phyloP scores from a whole-genome alignment of 495 filamentous ascomycete genomes.

The Podospora anserina region DNA sequence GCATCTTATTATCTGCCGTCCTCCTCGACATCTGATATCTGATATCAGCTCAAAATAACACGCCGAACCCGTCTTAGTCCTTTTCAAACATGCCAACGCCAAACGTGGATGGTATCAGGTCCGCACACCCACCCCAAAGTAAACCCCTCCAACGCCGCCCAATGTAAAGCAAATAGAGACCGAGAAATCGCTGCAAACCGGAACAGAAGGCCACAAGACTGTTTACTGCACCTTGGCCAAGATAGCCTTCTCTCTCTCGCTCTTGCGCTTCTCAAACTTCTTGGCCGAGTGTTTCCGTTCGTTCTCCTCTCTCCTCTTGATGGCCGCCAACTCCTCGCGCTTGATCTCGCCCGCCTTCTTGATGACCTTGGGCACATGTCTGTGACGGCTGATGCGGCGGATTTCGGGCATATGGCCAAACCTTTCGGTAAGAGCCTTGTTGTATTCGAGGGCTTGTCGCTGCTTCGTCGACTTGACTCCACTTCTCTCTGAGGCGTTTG shows the following conservation, averaged over 20 bases:
- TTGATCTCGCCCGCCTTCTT: conserved; percentile 99
- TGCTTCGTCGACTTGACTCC: conserved; percentile 83
- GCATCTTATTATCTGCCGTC: background rate
- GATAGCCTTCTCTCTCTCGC: conserved; percentile 92
- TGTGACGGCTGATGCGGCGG: conserved; percentile 79
- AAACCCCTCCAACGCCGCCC: conserved; percentile 26
- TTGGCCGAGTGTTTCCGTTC: conserved; percentile 87
- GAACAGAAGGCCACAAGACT: background rate
- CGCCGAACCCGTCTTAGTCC: background rate
- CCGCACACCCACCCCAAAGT: conserved; percentile 4
- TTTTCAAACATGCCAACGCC: conserved; percentile 16
- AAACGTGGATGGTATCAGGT: conserved; percentile 30
- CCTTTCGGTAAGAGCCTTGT: conserved; percentile 74
- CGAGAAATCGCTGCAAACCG: background rate
- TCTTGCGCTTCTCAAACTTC: conserved; percentile 64
- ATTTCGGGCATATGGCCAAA: conserved; percentile 98
- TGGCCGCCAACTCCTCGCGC: conserved; percentile 75
- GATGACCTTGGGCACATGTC: conserved; percentile 87
- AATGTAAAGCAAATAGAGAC: conserved; percentile 21
- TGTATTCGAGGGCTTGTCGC: conserved; percentile 86
- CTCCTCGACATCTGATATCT: background rate
- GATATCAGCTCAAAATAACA: background rate
- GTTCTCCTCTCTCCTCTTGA: conserved; percentile 91
- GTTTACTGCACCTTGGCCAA: conserved; percentile 68
- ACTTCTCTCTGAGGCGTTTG: conserved; percentile 78